Conservation (phyloP, 78 protist species). For the Dictyostelium brefeldianum region DNA sequence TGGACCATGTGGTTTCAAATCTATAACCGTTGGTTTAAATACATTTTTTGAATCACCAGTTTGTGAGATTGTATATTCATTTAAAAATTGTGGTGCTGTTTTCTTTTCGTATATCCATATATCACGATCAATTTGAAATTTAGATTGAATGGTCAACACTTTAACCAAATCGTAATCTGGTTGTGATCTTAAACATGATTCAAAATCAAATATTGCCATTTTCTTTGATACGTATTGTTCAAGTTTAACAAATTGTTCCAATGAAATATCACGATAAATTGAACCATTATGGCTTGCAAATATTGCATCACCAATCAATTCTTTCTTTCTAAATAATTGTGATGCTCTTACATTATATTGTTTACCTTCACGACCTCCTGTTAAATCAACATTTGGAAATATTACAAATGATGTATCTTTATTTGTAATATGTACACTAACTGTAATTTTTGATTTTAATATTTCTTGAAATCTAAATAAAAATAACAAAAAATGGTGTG, state of each 20-base stretch:
- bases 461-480: not conserved
- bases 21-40: not conserved
- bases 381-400: not conserved
- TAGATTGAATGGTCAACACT: not conserved
- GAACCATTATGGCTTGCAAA: not conserved
- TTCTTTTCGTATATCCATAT: not conserved
- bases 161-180: not conserved
- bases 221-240: not conserved
- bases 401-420: not conserved
- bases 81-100: not conserved
- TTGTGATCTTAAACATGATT: not conserved
- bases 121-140: constrained; percentile 8
- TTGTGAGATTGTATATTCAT: not conserved
- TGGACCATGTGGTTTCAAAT: not conserved
- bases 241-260: not conserved
- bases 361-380: not conserved
- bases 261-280: not conserved
- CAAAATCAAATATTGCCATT: not conserved
- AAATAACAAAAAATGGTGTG: too few relatives aligned
- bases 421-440: not conserved
- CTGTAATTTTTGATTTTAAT: not conserved
- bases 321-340: not conserved
- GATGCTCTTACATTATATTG: not conserved
- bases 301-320: not conserved
- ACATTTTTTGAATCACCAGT: not conserved